Percentiles rank a stretch among this genome's conserved stretches.
Evolutionary conservation across 352 stramenopile species (phyloP).

Genomic region (Saprolegnia diclina): DNA sequence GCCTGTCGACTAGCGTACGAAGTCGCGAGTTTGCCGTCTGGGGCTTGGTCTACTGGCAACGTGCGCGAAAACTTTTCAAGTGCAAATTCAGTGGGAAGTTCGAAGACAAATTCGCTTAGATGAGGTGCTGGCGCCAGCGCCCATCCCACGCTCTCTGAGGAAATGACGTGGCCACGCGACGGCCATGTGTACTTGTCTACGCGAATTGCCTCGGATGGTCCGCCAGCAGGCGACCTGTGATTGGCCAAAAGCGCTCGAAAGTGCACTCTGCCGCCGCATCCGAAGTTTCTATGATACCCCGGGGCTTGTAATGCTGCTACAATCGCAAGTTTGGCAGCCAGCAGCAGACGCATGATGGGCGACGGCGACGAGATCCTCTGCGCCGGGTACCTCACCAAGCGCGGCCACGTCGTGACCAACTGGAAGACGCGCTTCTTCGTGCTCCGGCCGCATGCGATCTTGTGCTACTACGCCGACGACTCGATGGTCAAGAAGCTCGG

Average conservation of each 20-base stretch:
- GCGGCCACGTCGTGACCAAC: conserved; percentile 27
- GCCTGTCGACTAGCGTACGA: too few relatives aligned
- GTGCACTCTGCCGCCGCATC: conserved; percentile 1
- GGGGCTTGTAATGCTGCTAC: background rate
- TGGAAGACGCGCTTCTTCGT: conserved; percentile 30
- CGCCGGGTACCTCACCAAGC: conserved; percentile 27
- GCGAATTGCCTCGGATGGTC: background rate
- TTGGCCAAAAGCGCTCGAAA: background rate
- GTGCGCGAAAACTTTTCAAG: background rate
- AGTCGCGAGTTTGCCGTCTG: background rate
- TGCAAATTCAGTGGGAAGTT: background rate
- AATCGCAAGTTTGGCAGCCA: background rate
- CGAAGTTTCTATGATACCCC: conserved; percentile 1
- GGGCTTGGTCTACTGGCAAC: background rate
- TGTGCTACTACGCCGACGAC: conserved; percentile 27
- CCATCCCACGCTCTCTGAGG: background rate
- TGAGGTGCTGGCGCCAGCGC: background rate
- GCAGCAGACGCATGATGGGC: background rate
- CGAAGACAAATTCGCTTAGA: background rate
- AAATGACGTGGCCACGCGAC: too few relatives aligned
- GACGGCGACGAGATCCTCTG: conserved; percentile 25
- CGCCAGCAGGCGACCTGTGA: background rate
- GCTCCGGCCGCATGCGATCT: conserved; percentile 19
- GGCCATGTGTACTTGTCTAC: background rate
- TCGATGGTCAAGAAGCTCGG: conserved; percentile 25